Percentiles rank a stretch among this genome's conserved stretches.
Conservation (phyloP, 805 yeast genomes). For the Yarrowia sp. region DNA sequence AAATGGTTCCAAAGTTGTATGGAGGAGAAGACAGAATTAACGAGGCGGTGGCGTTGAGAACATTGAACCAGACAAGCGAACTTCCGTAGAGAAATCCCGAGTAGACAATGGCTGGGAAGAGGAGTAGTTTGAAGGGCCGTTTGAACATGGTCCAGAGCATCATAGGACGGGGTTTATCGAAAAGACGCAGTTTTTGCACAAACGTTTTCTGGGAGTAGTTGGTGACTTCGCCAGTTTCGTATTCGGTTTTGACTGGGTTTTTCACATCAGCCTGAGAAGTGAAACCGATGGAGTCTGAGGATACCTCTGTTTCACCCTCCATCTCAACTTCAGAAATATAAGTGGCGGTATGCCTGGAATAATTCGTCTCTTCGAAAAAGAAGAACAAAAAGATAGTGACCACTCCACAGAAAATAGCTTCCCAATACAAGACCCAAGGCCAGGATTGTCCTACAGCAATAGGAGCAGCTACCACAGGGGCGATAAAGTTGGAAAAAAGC, state of each 20-base stretch:
- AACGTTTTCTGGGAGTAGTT: slow-evolving; percentile 3
- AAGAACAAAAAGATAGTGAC: neutral
- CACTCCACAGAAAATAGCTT: slow-evolving; percentile 23
- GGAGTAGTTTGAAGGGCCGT: slow-evolving; percentile 1
- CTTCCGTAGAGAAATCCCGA: slow-evolving; percentile 15
- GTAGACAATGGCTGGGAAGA: slow-evolving; percentile 12
- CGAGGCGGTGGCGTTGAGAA: neutral
- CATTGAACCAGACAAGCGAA: slow-evolving; percentile 22
- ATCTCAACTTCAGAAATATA: too few relatives aligned
- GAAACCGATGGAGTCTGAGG: too few relatives aligned
- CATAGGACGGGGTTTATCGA: slow-evolving; percentile 4
- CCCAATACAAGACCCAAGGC: slow-evolving; percentile 27
- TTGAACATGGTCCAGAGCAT: slow-evolving; percentile 12
- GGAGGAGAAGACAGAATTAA: slow-evolving; percentile 1
- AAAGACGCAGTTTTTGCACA: slow-evolving; percentile 15
- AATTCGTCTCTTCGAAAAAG: slow-evolving; percentile 26
- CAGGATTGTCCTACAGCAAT: slow-evolving; percentile 18
- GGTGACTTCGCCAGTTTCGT: neutral
- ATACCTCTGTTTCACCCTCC: too few relatives aligned
- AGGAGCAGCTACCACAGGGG: neutral
- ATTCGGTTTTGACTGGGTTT: too few relatives aligned
- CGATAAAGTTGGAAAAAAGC: slow-evolving; percentile 9
- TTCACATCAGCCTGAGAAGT: too few relatives aligned
- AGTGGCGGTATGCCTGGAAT: neutral
- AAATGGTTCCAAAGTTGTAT: slow-evolving; percentile 18